Evolutionary conservation across 495 filamentous ascomycete species (phyloP), one percentile per base, ranked within the genome.

Genomic region (Tuber umbilicatum): DNA sequence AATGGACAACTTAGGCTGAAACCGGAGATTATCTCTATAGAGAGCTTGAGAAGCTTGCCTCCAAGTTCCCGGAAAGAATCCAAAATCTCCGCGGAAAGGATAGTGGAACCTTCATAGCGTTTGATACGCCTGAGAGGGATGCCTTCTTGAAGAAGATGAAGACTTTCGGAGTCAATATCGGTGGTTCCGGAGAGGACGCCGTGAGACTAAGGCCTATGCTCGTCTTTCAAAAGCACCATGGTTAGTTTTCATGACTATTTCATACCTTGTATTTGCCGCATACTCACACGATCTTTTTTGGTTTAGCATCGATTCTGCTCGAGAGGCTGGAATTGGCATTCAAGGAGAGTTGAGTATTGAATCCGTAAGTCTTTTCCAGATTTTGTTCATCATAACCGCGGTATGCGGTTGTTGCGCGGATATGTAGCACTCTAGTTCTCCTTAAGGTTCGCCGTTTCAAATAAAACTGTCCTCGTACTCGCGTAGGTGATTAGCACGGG

Each of bases 91-190:
- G 95, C 79, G 95, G 95, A 68, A 93, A 97, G 87, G 92, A 92
- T 75, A 92, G 93, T 85, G 95, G 95, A 81, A 99, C 95, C 27
- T 99, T 98, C 84, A 93, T 99, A 82, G 95, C 96, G 73, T 99
- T 93, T 87, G 96, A 99, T 84, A 92, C 88, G 78, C 94, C 94
- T 72, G 84, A 88, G 75, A 87, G 96, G 78, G 95, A 98, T 82
- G 89, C 90, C 76, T 92, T 98, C 85, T 84, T 98, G 81, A 89
- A 85, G 81, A 90, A 88, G 86, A 91, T 90, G 74, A 95, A 98
- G 90, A 85, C 81, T 68, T 86, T 92, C 50, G 96, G 95, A 78
- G 85, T 99, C 77, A 98, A 98, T 85, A 93, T 99, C 84, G 96
- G 95, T 76, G 96, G 95, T 39, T 90, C 89, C 81, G 96, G 95